phyloP scores from a whole-genome alignment of 768 basidiomycete genomes.

The Termitomyces sp. region DNA sequence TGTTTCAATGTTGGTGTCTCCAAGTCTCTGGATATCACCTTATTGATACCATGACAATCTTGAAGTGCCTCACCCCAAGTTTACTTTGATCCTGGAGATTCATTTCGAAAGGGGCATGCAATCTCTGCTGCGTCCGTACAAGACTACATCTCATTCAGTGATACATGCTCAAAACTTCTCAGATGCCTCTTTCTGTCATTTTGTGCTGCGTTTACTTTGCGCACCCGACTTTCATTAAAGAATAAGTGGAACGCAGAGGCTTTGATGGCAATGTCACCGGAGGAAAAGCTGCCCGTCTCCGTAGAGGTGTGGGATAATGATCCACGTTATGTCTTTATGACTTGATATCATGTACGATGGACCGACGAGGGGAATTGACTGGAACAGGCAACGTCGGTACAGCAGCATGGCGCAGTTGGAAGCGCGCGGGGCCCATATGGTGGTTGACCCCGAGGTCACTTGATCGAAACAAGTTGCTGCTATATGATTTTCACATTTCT shows the following conservation, averaged over 20 bases:
- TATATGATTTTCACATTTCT: too few relatives aligned
- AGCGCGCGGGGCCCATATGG: slow-evolving; percentile 22
- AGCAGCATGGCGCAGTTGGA: slow-evolving; percentile 22
- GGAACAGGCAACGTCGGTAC: too few relatives aligned
- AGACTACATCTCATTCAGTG: background rate
- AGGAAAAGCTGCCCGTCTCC: slow-evolving; percentile 9
- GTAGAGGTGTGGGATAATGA: slow-evolving; percentile 49
- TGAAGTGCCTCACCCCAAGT: slow-evolving; percentile 54
- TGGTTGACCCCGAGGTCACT: slow-evolving; percentile 14
- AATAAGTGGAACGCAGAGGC: slow-evolving; percentile 40
- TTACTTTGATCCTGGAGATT: slow-evolving; percentile 51
- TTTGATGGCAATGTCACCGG: slow-evolving; percentile 18
- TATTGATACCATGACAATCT: background rate
- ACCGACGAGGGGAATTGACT: too few relatives aligned
- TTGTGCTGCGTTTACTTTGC: slow-evolving; percentile 39
- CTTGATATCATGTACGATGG: slow-evolving; percentile 23
- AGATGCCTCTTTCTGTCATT: slow-evolving; percentile 48
- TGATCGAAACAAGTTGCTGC: slow-evolving; percentile 19
- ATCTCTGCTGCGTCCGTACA: slow-evolving; percentile 50
- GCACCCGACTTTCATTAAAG: slow-evolving; percentile 39
- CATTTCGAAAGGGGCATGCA: slow-evolving; percentile 53
- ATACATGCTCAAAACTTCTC: background rate
- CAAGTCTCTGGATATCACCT: background rate
- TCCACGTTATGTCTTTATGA: slow-evolving; percentile 55
- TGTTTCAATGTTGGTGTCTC: slow-evolving; percentile 47